phyloP scores from a whole-genome alignment of 1,284 basidiomycete species.

The Cryptococcus sp. region DNA sequence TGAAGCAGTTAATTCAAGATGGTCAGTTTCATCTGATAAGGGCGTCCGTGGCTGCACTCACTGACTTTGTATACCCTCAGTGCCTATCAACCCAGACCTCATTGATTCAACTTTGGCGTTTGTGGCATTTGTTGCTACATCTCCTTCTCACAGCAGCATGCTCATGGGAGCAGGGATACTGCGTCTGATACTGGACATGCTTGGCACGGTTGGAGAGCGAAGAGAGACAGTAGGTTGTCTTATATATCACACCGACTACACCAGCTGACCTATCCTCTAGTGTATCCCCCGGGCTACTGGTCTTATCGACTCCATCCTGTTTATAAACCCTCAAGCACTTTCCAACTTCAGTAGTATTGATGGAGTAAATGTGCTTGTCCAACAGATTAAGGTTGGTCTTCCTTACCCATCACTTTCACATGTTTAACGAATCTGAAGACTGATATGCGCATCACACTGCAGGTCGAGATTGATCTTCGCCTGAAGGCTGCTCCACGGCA shows the following conservation, averaged over 20 bases:
- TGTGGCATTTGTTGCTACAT: slow-evolving; percentile 80
- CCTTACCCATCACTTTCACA: background rate
- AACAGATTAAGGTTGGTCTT: slow-evolving; percentile 71
- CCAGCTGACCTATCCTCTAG: slow-evolving; percentile 14
- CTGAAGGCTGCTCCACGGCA: background rate
- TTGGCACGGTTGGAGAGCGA: slow-evolving; percentile 59
- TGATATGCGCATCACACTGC: background rate
- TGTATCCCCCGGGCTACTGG: slow-evolving; percentile 64
- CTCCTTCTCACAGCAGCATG: slow-evolving; percentile 82
- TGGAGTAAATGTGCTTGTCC: slow-evolving; percentile 81
- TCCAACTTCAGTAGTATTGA: slow-evolving; percentile 78
- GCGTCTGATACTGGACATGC: slow-evolving; percentile 80
- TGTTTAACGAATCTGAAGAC: too few species aligned
- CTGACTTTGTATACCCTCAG: slow-evolving; percentile 18
- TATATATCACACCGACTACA: background rate
- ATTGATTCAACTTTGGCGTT: slow-evolving; percentile 83
- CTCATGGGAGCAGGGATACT: slow-evolving; percentile 95
- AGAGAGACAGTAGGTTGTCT: slow-evolving; percentile 22
- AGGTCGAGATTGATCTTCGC: slow-evolving; percentile 23
- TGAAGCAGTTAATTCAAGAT: slow-evolving; percentile 64
- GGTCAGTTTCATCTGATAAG: slow-evolving; percentile 28
- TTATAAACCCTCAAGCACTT: slow-evolving; percentile 70
- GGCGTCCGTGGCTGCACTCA: background rate
- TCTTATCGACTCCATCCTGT: slow-evolving; percentile 87
- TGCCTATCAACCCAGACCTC: slow-evolving; percentile 65